Base-by-base conservation (phyloP, 192 early-diverging fungal species). In the Backusella liffmaniae region DNA sequence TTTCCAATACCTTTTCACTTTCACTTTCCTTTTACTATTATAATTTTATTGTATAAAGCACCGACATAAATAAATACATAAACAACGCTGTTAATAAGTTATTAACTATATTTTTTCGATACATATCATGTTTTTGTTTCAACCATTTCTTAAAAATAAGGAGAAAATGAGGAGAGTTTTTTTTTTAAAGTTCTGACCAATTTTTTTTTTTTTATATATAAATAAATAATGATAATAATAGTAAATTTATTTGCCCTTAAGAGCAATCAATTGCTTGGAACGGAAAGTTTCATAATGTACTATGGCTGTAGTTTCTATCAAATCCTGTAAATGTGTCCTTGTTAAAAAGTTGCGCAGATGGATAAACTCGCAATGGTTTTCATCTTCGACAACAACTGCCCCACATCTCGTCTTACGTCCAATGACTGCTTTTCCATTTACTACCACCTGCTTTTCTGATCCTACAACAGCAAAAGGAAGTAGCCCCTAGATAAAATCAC, bases 251-350 rank as follows among this genome's bases (percentile, higher is more conserved):
- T 59, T 59, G n/a, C 70, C 70, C 70, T 71, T 71, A 39, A 71
- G 37, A 42, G 70, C 70, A 21, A 88, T 75, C 75, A 90, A 76
- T 75, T 90, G 88, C 79, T 90, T 88, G n/a, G 88, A 93, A 62
- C 98, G 90, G 95, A 97, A 99, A 37, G 92, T 87, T 86, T 99
- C 97, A 88, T 99, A 99, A 84, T 98, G 97, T 68, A 97, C 88
- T 76, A 90, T 87, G 4, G 94, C 88, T 15, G 98, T 99, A 59
- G 95, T 95, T 77, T 99, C 98, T 75, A 98, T 92, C 82, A 99
- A 85, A 77, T 99, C 98, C 74, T 96, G 94, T 66, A 99, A 80
- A 81, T 99, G 98, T 21, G 97, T 98, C 86, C 82, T 72, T 35
- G 92, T 92, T 76, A 95, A 85, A 83, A 96, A 94, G 88, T 98